Evolutionary conservation across 2,329 filamentous ascomycete species (phyloP).

Genomic region (Lomentospora prolificans): DNA sequence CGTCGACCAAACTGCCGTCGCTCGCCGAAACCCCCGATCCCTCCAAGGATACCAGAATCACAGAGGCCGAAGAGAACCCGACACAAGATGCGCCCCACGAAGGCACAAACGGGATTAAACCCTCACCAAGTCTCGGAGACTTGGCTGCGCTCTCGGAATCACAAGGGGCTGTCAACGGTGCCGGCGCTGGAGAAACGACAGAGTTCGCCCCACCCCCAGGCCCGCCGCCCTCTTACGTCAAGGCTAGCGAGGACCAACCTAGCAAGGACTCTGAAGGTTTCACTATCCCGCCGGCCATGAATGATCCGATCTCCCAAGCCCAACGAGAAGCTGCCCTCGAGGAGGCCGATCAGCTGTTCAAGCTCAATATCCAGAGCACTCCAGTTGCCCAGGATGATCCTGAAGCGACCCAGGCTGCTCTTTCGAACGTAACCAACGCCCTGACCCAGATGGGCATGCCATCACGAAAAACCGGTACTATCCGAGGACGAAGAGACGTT

Average conservation of each 20-base stretch:
- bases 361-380: slow-evolving; percentile 68
- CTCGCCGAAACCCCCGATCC: slow-evolving; percentile 43
- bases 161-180: slow-evolving; percentile 35
- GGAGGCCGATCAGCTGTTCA: slow-evolving; percentile 59
- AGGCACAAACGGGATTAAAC: slow-evolving; percentile 32
- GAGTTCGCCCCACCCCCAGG: slow-evolving; percentile 43
- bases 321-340: slow-evolving; percentile 52
- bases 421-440: slow-evolving; percentile 67
- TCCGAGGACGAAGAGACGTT: slow-evolving; percentile 82
- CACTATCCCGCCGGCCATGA: slow-evolving; percentile 54
- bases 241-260: slow-evolving; percentile 22
- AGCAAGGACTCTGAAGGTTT: slow-evolving; percentile 67
- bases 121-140: not conserved
- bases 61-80: not conserved
- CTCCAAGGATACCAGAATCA: not conserved
- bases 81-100: slow-evolving; percentile 25
- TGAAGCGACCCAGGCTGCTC: slow-evolving; percentile 60
- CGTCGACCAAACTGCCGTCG: slow-evolving; percentile 41
- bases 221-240: slow-evolving; percentile 36
- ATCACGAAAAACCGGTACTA: slow-evolving; percentile 60
- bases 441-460: slow-evolving; percentile 55
- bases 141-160: not conserved
- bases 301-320: slow-evolving; percentile 61
- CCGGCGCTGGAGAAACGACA: slow-evolving; percentile 33
- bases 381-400: slow-evolving; percentile 71